Percentiles rank a stretch among this genome's conserved stretches.
Conservation (phyloP, 495 filamentous ascomycete species). For the Penicillium angulare region DNA sequence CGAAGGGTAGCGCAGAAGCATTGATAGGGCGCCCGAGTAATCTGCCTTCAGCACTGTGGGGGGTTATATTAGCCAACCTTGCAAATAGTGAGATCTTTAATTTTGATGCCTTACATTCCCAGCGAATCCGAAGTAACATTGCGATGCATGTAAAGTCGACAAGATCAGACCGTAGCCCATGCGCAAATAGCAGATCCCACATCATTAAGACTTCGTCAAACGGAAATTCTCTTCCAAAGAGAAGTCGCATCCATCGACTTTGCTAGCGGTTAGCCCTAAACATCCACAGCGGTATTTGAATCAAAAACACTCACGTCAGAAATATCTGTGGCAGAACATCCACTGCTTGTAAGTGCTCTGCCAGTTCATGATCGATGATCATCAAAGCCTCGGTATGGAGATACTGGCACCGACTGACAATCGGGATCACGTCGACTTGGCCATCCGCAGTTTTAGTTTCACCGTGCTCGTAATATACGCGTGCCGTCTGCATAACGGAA, state of each 20-base stretch:
- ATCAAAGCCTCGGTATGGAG: slow-evolving; percentile 80
- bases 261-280: slow-evolving; percentile 4
- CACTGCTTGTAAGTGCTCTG: slow-evolving; percentile 75
- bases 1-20: slow-evolving; percentile 78
- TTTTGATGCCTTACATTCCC: slow-evolving; percentile 65
- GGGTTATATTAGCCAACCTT: slow-evolving; percentile 23
- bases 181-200: slow-evolving; percentile 91
- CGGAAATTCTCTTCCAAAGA: slow-evolving; percentile 91
- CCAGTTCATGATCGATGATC: slow-evolving; percentile 76
- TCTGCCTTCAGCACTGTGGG: slow-evolving; percentile 74
- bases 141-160: slow-evolving; percentile 87
- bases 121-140: slow-evolving; percentile 90
- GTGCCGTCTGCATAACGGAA: slow-evolving; percentile 80
- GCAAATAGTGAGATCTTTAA: neutral
- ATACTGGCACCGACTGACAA: slow-evolving; percentile 78
- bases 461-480: slow-evolving; percentile 77
- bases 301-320: slow-evolving; percentile 61
- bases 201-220: slow-evolving; percentile 79
- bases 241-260: slow-evolving; percentile 89
- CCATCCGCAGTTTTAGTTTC: slow-evolving; percentile 41
- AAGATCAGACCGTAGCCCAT: slow-evolving; percentile 77
- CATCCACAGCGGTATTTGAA: neutral
- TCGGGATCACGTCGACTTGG: slow-evolving; percentile 61
- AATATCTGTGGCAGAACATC: slow-evolving; percentile 97
- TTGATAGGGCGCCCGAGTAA: slow-evolving; percentile 76